phyloP scores from a whole-genome alignment of 306 rosid genomes.

The Acacia melanoxylon region DNA sequence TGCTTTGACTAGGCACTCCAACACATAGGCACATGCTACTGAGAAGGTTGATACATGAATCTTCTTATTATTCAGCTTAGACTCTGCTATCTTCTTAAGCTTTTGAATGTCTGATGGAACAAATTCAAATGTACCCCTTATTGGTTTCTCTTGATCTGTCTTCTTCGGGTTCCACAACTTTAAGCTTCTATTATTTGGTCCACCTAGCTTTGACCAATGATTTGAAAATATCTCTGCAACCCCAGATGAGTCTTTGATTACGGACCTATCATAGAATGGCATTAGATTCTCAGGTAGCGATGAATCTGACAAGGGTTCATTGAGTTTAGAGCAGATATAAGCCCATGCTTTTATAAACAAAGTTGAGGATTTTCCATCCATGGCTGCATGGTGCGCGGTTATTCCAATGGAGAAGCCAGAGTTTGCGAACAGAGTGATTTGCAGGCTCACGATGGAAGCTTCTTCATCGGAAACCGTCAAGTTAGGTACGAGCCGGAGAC shows the following conservation, averaged over 20 bases:
- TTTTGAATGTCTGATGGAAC: background rate
- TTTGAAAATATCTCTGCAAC: background rate
- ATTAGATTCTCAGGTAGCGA: background rate
- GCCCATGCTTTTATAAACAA: background rate
- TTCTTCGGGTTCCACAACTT: background rate
- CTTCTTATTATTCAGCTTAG: background rate
- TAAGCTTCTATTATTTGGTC: background rate
- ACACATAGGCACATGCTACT: background rate
- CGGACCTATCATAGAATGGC: slow-evolving; percentile 32
- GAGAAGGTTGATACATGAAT: background rate
- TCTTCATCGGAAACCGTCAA: background rate
- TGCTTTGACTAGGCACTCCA: background rate
- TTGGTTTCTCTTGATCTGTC: background rate
- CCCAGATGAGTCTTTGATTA: background rate
- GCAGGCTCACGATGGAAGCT: background rate
- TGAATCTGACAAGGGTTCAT: background rate
- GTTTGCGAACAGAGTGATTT: background rate
- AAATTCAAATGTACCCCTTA: background rate
- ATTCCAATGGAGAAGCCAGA: background rate
- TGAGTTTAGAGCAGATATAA: slow-evolving; percentile 16
- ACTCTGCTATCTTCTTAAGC: background rate
- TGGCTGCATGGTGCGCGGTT: background rate
- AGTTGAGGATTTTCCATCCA: background rate
- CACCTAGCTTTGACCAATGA: background rate
- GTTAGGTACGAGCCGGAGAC: background rate